Conservation (phyloP, 306 rosid genomes). For the Trichosanthes truncata region DNA sequence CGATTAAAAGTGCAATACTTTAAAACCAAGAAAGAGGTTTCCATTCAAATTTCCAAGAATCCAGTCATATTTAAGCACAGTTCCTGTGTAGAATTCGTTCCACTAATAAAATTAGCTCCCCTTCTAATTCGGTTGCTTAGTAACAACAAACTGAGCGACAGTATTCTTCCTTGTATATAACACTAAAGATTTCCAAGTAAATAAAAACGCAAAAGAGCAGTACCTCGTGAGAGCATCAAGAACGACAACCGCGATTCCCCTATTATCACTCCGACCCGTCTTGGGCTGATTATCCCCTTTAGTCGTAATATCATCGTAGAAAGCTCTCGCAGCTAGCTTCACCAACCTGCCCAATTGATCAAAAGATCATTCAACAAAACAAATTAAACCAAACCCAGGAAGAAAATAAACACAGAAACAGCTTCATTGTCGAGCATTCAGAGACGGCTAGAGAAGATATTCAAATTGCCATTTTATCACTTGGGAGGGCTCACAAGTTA, state of each 20-base stretch:
- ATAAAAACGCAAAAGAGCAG: conserved; percentile 3
- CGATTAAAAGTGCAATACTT: not conserved
- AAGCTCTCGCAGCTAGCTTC: conserved; percentile 85
- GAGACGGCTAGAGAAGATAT: not conserved
- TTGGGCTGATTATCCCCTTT: conserved; percentile 93
- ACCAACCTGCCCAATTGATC: conserved; percentile 49
- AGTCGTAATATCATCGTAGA: conserved; percentile 73
- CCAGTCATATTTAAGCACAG: not conserved
- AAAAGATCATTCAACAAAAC: not conserved
- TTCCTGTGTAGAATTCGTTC: not conserved
- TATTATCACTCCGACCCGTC: conserved; percentile 76
- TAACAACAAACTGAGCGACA: not conserved
- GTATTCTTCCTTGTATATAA: not conserved
- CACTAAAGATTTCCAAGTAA: not conserved
- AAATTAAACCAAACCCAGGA: not conserved
- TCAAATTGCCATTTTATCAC: not conserved
- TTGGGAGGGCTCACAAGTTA: not conserved
- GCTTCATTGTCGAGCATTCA: not conserved
- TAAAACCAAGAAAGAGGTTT: not conserved
- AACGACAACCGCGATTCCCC: conserved; percentile 98
- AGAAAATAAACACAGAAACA: not conserved
- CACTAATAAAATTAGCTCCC: not conserved
- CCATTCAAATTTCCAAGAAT: not conserved
- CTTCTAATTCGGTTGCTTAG: not conserved
- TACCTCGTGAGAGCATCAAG: conserved; percentile 97